phyloP scores from a whole-genome alignment of 306 rosid species.

The Alnus glutinosa region DNA sequence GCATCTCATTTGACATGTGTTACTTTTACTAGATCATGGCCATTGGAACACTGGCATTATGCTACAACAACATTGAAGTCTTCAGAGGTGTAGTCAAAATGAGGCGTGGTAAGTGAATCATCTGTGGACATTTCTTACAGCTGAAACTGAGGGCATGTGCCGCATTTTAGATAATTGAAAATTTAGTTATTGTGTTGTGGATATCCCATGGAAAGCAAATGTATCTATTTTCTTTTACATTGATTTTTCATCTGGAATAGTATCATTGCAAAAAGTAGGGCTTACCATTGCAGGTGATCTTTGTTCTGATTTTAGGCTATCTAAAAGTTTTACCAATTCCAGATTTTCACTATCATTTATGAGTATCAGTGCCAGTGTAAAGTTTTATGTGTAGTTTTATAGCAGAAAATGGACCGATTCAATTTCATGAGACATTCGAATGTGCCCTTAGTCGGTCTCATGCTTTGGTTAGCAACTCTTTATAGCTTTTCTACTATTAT shows the following conservation, averaged over 20 bases:
- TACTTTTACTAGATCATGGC: conserved; percentile 74
- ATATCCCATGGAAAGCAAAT: conserved; percentile 18
- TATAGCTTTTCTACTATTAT: not conserved
- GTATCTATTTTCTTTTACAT: conserved; percentile 9
- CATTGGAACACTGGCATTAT: conserved; percentile 86
- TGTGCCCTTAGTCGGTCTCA: not conserved
- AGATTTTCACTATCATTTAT: not conserved
- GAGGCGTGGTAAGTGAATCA: conserved; percentile 82
- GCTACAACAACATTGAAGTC: conserved; percentile 86
- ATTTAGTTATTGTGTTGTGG: conserved; percentile 12
- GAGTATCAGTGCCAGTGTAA: not conserved
- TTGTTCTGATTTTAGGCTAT: not conserved
- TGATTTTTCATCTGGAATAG: not conserved
- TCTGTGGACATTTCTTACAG: conserved; percentile 21
- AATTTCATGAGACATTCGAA: conserved; percentile 12
- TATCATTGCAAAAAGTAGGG: not conserved
- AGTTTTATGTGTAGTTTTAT: not conserved
- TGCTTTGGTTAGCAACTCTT: not conserved
- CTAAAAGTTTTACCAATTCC: not conserved
- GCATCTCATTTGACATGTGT: conserved; percentile 33
- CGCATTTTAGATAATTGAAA: conserved; percentile 8
- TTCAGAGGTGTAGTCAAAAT: conserved; percentile 97
- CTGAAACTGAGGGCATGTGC: conserved; percentile 18
- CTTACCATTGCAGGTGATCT: not conserved
- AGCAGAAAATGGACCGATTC: not conserved